These are phyloP conservation scores for Candida sp. DNA, from an alignment of 1,139 yeast species.

Conservation along the genomic window DNA sequence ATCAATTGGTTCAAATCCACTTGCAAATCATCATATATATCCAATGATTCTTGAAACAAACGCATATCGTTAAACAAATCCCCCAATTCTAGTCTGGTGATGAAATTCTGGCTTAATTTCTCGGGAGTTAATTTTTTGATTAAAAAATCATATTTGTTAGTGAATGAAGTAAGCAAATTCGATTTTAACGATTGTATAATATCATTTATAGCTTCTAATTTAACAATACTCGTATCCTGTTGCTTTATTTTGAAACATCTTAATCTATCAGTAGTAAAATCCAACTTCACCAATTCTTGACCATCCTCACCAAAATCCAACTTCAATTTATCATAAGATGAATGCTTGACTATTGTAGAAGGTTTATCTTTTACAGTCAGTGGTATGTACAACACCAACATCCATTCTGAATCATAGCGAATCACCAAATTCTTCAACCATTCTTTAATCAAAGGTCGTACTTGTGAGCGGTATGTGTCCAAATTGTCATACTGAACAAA, in stretches of 20 bases:
- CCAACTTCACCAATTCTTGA: conserved; percentile 22
- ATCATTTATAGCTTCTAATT: conserved; percentile 48
- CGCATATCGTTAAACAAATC: conserved; percentile 43
- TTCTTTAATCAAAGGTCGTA: conserved; percentile 75
- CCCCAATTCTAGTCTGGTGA: conserved; percentile 21
- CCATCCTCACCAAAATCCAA: conserved; percentile 58
- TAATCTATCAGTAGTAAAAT: conserved; percentile 15
- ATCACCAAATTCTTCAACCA: conserved; percentile 64
- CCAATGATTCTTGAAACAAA: conserved; percentile 56
- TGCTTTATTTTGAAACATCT: conserved; percentile 41
- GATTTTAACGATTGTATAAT: conserved; percentile 46
- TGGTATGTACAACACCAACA: conserved; percentile 55
- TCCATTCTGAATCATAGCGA: conserved; percentile 54
- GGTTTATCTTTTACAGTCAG: conserved; percentile 41
- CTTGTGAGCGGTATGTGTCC: conserved; percentile 75
- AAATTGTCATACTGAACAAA: conserved; percentile 62
- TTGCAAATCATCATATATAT: conserved; percentile 39
- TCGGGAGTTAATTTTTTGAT: conserved; percentile 27
- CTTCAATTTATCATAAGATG: conserved; percentile 61
- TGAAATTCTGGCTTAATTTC: conserved; percentile 8
- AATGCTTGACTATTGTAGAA: conserved; percentile 44
- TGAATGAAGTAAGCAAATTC: conserved; percentile 54
- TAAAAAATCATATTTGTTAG: conserved; percentile 41
- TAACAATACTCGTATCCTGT: conserved; percentile 31
- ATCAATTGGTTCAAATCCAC: conserved; percentile 17